Percentiles rank a stretch among this genome's conserved stretches.
phyloP scores from a whole-genome alignment of 106 monocot species.

The Dendrobium catenatum region DNA sequence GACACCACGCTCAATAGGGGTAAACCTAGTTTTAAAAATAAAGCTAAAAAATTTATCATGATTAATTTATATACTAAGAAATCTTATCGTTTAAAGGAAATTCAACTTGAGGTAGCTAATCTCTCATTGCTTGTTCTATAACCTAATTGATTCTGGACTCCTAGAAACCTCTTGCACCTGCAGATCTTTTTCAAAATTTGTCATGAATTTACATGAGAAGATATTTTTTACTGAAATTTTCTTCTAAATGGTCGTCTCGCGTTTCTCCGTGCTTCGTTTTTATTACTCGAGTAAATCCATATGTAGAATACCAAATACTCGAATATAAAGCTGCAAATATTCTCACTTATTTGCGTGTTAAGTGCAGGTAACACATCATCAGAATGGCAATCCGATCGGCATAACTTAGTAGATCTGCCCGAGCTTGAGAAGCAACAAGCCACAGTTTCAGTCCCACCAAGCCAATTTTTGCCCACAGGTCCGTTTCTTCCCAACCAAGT shows the following conservation, averaged over 20 bases:
- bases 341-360: not conserved
- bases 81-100: too few relatives aligned
- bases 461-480: conserved; percentile 26
- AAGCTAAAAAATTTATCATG: too few relatives aligned
- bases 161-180: not conserved
- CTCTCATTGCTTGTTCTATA: not conserved
- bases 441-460: conserved; percentile 8
- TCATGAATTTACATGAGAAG: not conserved
- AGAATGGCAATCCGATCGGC: conserved; percentile 26
- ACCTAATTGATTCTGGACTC: not conserved
- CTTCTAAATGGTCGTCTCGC: too few relatives aligned
- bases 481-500: conserved; percentile 24
- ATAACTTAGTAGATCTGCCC: conserved; percentile 18
- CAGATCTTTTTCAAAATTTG: not conserved
- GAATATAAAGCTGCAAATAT: not conserved
- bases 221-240: too few relatives aligned
- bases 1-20: too few relatives aligned
- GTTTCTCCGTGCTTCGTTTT: not conserved
- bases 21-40: too few relatives aligned
- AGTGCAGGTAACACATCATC: conserved; percentile 23
- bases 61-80: too few relatives aligned
- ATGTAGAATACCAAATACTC: not conserved
- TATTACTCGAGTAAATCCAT: not conserved
- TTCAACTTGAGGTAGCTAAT: not conserved
- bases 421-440: conserved; percentile 20